phyloP scores from a whole-genome alignment of 2,329 filamentous ascomycete species.

The Diaporthe ilicicola region DNA sequence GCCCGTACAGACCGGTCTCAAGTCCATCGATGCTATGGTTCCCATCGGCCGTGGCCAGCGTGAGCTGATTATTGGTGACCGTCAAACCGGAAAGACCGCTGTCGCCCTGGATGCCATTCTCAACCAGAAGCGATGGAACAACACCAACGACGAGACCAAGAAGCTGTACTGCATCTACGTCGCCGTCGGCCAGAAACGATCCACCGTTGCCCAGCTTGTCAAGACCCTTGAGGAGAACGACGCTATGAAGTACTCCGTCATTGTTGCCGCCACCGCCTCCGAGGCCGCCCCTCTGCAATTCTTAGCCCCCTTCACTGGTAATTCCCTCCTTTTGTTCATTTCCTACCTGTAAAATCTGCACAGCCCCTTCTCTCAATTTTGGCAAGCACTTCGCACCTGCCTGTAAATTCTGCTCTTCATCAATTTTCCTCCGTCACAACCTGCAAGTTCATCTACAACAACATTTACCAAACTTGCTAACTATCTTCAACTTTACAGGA shows the following conservation, averaged over 20 bases:
- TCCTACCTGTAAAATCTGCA: not conserved
- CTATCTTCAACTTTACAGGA: no score
- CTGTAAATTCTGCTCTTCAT: no score
- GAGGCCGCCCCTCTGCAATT: slow-evolving; percentile 97
- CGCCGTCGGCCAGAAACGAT: slow-evolving; percentile 98
- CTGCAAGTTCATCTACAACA: no score
- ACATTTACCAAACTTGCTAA: no score
- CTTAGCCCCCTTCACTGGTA: slow-evolving; percentile 89
- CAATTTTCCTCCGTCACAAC: no score
- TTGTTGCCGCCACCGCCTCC: slow-evolving; percentile 96
- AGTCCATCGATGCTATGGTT: slow-evolving; percentile 99
- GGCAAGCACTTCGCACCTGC: no score
- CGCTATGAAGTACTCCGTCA: slow-evolving; percentile 96
- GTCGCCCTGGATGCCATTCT: slow-evolving; percentile 98
- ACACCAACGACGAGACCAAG: slow-evolving; percentile 84
- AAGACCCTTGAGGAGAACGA: slow-evolving; percentile 99
- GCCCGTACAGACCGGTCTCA: slow-evolving; percentile 99
- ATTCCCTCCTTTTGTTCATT: no score
- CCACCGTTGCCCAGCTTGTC: slow-evolving; percentile 98
- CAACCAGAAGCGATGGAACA: slow-evolving; percentile 99
- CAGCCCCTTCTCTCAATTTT: not conserved
- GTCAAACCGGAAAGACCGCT: slow-evolving; percentile 99
- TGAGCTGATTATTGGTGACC: slow-evolving; percentile 99
- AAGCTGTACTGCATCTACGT: slow-evolving; percentile 99
- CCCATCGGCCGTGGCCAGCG: slow-evolving; percentile 99